phyloP scores from a whole-genome alignment of 306 rosid genomes.

The Glycine soja region DNA sequence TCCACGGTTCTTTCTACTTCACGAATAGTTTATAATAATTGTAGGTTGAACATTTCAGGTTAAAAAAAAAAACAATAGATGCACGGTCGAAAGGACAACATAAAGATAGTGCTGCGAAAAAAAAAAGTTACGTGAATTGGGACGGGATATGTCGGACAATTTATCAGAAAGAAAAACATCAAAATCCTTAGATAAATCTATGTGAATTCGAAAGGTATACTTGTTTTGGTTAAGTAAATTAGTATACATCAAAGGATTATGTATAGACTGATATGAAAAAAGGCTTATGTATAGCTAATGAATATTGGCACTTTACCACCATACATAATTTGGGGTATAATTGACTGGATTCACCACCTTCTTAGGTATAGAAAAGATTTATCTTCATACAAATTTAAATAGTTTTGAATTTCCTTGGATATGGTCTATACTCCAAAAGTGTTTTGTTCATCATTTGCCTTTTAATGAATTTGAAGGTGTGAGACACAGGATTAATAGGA shows the following conservation, averaged over 20 bases:
- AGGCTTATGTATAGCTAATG: not conserved
- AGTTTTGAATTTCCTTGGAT: no score
- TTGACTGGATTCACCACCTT: no score
- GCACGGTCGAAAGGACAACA: not conserved
- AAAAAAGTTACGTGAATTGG: not conserved
- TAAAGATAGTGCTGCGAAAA: not conserved
- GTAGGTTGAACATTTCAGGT: not conserved
- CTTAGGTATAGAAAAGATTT: no score
- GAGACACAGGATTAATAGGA: no score
- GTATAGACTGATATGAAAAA: no score
- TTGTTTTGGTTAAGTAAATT: not conserved
- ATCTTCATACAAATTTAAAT: no score
- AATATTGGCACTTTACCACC: not conserved
- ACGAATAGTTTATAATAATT: constrained; percentile 1
- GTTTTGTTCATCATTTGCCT: no score
- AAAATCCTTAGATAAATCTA: not conserved
- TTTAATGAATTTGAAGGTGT: no score
- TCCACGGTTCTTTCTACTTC: not conserved
- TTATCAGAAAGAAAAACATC: not conserved
- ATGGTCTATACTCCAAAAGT: no score
- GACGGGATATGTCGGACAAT: constrained; percentile 1
- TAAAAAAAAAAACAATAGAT: not conserved
- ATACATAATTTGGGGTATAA: no score
- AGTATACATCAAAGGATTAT: not conserved
- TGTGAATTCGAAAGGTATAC: not conserved